These are phyloP conservation scores for Fistulifera pelliculosa DNA, from an alignment of 108 stramenopile species.

Conservation along the genomic window DNA sequence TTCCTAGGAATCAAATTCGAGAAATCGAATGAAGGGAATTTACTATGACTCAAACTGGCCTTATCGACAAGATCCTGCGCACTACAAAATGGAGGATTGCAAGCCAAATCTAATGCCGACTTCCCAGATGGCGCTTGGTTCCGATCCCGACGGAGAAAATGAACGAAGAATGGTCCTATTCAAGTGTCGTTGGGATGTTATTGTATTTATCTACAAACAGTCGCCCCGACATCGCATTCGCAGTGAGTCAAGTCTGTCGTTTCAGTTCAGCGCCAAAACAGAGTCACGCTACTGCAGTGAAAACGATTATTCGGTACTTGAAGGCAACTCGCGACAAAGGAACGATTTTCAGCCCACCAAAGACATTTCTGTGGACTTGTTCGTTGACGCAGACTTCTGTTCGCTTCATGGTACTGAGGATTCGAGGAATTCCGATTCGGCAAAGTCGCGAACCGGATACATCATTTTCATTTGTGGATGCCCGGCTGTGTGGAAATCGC, in stretches of 20 bases:
- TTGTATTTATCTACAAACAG: conserved; percentile 30
- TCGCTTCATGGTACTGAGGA: conserved; percentile 13
- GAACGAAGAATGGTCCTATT: conserved; percentile 20
- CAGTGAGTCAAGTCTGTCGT: conserved; percentile 23
- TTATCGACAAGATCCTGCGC: conserved; percentile 23
- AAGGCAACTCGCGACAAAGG: conserved; percentile 23
- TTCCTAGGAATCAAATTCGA: too few relatives aligned
- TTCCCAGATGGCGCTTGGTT: conserved; percentile 14
- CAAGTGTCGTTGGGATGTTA: conserved; percentile 31
- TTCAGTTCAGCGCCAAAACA: conserved; percentile 24
- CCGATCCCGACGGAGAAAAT: conserved; percentile 23
- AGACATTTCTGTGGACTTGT: neutral
- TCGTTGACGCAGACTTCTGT: conserved; percentile 5
- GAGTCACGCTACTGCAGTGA: conserved; percentile 30
- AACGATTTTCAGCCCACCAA: neutral
- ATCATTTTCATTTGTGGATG: conserved; percentile 19
- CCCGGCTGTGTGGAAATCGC: conserved; percentile 27
- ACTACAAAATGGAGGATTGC: conserved; percentile 18
- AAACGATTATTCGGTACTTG: conserved; percentile 29
- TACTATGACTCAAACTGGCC: conserved; percentile 21
- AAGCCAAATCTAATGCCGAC: conserved; percentile 13
- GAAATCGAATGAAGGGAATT: neutral
- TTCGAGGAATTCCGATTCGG: conserved; percentile 11
- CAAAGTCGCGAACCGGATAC: conserved; percentile 23
- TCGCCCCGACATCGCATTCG: conserved; percentile 29